Evolutionary conservation across 805 yeast genomes (phyloP), one percentile per base, ranked within the genome.

Genomic region (Kazachstania viticola): DNA sequence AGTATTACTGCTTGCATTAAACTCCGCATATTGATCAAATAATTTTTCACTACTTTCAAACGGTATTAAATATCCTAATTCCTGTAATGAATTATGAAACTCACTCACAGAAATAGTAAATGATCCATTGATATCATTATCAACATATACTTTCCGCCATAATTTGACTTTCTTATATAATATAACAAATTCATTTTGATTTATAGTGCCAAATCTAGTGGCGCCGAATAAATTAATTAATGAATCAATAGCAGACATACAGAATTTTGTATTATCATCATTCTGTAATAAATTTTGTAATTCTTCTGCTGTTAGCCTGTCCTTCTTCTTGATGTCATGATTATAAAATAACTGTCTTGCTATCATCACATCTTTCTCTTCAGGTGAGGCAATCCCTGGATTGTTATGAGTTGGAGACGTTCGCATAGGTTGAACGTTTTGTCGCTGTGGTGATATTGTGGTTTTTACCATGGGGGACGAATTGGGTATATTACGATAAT

Each of bases 111-210:
- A 41, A 11, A 55, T 33, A 3, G 61, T 52, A 14, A 48, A 54
- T 3, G 59, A 49, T 3, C 52, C 49, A 28, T 55, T 53, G 12
- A 54, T 48, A 34, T 55, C 60, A 30, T 49, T 54, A 34, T 52
- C 58, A 12, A 55, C 59, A 47, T 55, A 56, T 2, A 54, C 41
- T 29, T 51, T 51, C 32, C 61, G 43, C 61, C 61, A 56, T 14
- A 42, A 39, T 30, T 54, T 56, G 12, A 56, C 51, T 27, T 54
- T 39, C 29, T 49, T 53, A 32, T 55, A 56, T 24, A 56, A 41
- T 6, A 58, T 50, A 9, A 51, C 38, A 29, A 56, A 56, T 31
- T 56, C 61, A 8, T 37, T 38, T 28, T 45, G 45, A 33, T 52
- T 55, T 5, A 56, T 42, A 1, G 59, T 52, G 13, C 60, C 60